These are phyloP conservation scores for Nakazawaea wickerhamii DNA, from an alignment of 805 yeast genomes.

Conservation along the genomic window DNA sequence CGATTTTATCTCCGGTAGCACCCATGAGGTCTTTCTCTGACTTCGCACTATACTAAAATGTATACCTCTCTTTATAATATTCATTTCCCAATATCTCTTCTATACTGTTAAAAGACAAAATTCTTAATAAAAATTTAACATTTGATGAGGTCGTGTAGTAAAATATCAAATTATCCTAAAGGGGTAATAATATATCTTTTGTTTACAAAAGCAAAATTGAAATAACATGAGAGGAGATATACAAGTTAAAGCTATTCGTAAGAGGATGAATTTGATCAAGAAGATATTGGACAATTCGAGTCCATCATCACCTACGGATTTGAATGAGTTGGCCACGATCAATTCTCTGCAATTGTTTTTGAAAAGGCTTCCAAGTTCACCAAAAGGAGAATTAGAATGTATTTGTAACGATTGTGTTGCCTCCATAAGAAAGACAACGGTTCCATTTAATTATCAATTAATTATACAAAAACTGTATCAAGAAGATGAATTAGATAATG, in stretches of 20 bases:
- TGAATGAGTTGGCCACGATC: constrained; percentile 59
- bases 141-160: no score
- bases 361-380: constrained; percentile 70
- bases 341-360: constrained; percentile 78
- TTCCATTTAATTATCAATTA: constrained; percentile 63
- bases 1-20: constrained; percentile 12
- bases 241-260: no score
- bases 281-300: constrained; percentile 54
- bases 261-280: constrained; percentile 65
- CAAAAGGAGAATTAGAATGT: constrained; percentile 83
- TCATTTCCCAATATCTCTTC: not conserved
- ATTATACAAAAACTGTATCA: constrained; percentile 63
- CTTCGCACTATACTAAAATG: constrained; percentile 4
- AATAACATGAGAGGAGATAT: no score
- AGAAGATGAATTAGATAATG: constrained; percentile 63
- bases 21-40: constrained; percentile 20
- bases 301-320: constrained; percentile 15
- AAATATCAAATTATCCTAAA: no score
- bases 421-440: constrained; percentile 60
- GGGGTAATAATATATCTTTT: no score
- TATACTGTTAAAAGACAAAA: no score
- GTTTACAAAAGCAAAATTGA: no score
- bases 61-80: not conserved
- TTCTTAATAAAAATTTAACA: no score
- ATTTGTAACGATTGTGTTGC: constrained; percentile 77